Conservation (phyloP, 2,329 filamentous ascomycete species). For the Neofusicoccum ribis region DNA sequence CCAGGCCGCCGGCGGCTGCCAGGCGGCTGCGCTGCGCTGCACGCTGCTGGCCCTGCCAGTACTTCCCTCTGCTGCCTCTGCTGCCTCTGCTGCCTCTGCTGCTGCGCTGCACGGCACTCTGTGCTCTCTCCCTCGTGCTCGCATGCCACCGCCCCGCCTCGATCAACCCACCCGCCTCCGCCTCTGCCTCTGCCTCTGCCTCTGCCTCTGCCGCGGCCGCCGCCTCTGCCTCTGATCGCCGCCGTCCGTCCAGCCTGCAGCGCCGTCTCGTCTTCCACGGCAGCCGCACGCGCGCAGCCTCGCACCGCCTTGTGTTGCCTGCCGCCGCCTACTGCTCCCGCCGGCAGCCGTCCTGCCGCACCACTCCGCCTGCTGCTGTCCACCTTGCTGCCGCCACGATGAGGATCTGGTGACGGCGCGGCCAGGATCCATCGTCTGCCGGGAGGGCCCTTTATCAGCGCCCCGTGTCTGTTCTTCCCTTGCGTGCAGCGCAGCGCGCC, state of each 20-base stretch:
- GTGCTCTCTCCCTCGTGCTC: background rate
- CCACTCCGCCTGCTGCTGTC: background rate
- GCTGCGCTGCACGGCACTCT: background rate
- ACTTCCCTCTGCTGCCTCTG: too few species aligned
- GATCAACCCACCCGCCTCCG: background rate
- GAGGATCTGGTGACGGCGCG: conserved; percentile 13
- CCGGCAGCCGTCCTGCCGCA: background rate
- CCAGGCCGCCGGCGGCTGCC: background rate
- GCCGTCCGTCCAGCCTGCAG: background rate
- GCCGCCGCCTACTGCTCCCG: background rate
- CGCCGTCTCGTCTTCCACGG: conserved; percentile 4
- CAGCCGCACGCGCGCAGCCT: conserved; percentile 2
- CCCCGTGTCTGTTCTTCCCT: conserved; percentile 3
- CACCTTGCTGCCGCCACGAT: background rate
- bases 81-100: background rate
- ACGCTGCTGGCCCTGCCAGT: background rate
- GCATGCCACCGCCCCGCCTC: background rate
- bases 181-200: background rate
- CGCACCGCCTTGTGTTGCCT: background rate
- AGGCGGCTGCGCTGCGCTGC: background rate
- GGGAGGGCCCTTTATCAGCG: conserved; percentile 1
- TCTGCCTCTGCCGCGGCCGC: background rate
- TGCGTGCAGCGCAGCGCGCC: background rate
- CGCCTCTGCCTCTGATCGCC: background rate
- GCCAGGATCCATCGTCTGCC: conserved; percentile 3